These are phyloP conservation scores for Alternaria triticimaculans DNA, from an alignment of 2,329 filamentous ascomycete genomes.

Conservation along the genomic window DNA sequence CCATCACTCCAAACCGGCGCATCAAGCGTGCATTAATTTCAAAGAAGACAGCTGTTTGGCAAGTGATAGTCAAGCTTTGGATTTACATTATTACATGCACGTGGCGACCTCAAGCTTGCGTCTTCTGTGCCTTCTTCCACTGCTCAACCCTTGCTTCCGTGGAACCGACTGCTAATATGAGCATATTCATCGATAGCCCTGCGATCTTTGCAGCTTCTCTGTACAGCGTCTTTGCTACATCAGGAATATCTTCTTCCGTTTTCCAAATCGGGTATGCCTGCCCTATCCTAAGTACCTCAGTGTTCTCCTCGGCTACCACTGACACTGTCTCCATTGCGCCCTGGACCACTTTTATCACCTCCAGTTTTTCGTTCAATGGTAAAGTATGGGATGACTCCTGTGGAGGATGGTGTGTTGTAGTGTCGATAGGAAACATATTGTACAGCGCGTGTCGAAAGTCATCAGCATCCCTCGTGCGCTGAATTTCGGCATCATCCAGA, in stretches of 20 bases:
- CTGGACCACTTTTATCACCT: slow-evolving; percentile 54
- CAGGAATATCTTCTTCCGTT: slow-evolving; percentile 55
- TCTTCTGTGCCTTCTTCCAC: slow-evolving; percentile 28
- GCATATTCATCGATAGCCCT: slow-evolving; percentile 58
- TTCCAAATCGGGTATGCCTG: slow-evolving; percentile 59
- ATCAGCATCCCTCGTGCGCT: slow-evolving; percentile 42
- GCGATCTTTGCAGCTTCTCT: slow-evolving; percentile 58
- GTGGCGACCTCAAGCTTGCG: background rate
- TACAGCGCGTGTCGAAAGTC: slow-evolving; percentile 52
- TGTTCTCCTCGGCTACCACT: slow-evolving; percentile 48
- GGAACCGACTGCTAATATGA: slow-evolving; percentile 59
- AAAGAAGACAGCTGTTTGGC: background rate
- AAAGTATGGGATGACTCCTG: slow-evolving; percentile 29
- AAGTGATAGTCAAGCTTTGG: too few species aligned
- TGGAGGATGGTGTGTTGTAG: background rate
- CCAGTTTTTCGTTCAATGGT: slow-evolving; percentile 35
- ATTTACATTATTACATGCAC: background rate
- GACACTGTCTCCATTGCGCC: slow-evolving; percentile 48
- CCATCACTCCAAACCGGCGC: background rate
- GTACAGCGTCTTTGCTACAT: slow-evolving; percentile 57
- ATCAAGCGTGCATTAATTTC: background rate
- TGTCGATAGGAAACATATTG: slow-evolving; percentile 50
- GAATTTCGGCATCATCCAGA: slow-evolving; percentile 55
- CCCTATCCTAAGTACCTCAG: slow-evolving; percentile 52
- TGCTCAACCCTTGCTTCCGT: slow-evolving; percentile 52